Conservation (phyloP, 2,329 filamentous ascomycete species). For the Clonostachys byssicola region DNA sequence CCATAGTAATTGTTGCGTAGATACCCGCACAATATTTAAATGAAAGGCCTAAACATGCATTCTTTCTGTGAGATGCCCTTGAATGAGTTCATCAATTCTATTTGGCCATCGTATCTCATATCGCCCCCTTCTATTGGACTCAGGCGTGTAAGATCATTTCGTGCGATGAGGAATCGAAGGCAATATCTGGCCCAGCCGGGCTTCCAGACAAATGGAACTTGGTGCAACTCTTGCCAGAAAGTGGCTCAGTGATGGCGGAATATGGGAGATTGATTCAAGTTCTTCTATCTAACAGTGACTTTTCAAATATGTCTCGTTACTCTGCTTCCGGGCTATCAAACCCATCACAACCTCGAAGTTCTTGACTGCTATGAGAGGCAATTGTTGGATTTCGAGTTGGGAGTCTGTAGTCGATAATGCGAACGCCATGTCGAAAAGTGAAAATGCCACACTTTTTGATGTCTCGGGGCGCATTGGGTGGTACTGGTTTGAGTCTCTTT, state of each 20-base stretch:
- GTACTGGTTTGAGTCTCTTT: constrained; percentile 9
- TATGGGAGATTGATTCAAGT: neutral
- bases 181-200: constrained; percentile 1
- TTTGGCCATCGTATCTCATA: too few relatives aligned
- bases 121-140: too few relatives aligned
- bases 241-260: neutral
- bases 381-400: constrained; percentile 4
- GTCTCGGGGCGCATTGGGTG: constrained; percentile 13
- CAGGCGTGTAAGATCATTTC: too few relatives aligned
- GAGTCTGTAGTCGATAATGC: constrained; percentile 19
- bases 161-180: neutral
- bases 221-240: neutral
- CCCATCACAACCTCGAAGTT: constrained; percentile 22
- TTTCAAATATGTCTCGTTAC: neutral
- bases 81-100: too few relatives aligned
- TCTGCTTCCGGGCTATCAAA: constrained; percentile 10
- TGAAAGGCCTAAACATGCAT: too few relatives aligned
- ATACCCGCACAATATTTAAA: too few relatives aligned
- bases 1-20: too few relatives aligned
- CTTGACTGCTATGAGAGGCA: constrained; percentile 3
- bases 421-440: constrained; percentile 17
- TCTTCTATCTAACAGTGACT: neutral
- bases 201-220: neutral
- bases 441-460: constrained; percentile 17
- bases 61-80: too few relatives aligned